Evolutionary conservation across 208 protist genomes (phyloP).

Genomic region (Crithidia sp.): DNA sequence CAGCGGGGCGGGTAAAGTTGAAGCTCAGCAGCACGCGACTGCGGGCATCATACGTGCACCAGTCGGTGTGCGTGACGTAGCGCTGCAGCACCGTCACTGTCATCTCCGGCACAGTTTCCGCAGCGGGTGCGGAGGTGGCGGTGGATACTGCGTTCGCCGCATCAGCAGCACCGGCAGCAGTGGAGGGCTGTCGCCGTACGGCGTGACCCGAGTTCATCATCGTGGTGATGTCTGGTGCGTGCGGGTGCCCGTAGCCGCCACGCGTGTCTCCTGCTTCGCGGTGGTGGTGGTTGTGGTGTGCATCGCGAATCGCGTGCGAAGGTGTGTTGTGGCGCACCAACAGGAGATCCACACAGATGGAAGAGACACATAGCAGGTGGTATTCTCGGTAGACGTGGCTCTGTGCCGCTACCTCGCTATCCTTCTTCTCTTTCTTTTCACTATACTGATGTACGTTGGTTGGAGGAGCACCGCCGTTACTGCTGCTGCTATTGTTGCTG

Average conservation of each 20-base stretch:
- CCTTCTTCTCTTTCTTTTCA: too few relatives aligned
- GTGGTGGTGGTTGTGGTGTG: not conserved
- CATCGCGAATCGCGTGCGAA: not conserved
- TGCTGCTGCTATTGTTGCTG: too few relatives aligned
- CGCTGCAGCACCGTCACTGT: constrained; percentile 39
- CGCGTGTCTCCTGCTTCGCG: too few relatives aligned
- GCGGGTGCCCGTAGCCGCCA: not conserved
- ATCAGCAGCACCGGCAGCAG: not conserved
- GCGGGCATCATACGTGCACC: constrained; percentile 24
- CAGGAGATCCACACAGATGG: constrained; percentile 59
- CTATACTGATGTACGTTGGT: too few relatives aligned
- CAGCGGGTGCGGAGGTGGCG: not conserved
- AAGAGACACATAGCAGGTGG: constrained; percentile 49
- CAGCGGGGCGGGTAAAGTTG: constrained; percentile 38
- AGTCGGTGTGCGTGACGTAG: constrained; percentile 54
- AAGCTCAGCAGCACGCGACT: constrained; percentile 42
- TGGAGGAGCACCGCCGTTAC: too few relatives aligned
- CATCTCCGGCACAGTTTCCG: not conserved
- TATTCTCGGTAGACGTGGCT: constrained; percentile 9
- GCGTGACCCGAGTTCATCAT: constrained; percentile 20
- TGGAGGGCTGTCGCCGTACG: not conserved
- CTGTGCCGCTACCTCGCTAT: too few relatives aligned
- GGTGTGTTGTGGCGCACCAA: constrained; percentile 10
- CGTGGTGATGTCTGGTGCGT: constrained; percentile 1
- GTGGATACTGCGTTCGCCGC: not conserved